phyloP scores from a whole-genome alignment of 768 basidiomycete genomes.

The Lactarius deliciosus region DNA sequence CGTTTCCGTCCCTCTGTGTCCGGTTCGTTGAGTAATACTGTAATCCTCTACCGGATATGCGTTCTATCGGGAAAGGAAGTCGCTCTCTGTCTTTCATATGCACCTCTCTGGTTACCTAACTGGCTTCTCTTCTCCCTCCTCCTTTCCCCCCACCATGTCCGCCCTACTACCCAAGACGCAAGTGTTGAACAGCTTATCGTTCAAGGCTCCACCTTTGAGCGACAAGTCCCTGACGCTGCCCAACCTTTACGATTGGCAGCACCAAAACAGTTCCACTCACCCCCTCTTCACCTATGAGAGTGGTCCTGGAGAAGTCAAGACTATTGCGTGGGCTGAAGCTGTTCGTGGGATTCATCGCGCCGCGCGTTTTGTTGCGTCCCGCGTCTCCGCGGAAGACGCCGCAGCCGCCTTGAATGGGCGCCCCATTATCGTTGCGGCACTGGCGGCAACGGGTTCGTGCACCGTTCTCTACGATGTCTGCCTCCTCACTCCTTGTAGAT shows the following conservation, averaged over 20 bases:
- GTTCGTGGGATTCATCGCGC: conserved; percentile 29
- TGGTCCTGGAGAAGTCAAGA: conserved; percentile 18
- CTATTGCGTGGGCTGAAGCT: conserved; percentile 29
- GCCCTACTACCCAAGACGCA: conserved; percentile 31
- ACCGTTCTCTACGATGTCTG: not conserved
- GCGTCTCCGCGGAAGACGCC: conserved; percentile 12
- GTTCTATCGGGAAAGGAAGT: not conserved
- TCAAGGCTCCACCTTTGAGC: conserved; percentile 32
- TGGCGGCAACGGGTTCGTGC: conserved; percentile 30
- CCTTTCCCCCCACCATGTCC: conserved; percentile 16
- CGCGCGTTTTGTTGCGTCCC: conserved; percentile 21
- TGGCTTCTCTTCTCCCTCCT: not conserved
- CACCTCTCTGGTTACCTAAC: not conserved
- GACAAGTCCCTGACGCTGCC: conserved; percentile 30
- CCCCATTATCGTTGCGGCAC: conserved; percentile 27
- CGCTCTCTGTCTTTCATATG: conserved; percentile 3
- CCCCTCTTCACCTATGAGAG: conserved; percentile 30
- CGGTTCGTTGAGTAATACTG: conserved; percentile 19
- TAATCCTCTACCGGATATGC: not conserved
- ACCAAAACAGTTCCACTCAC: conserved; percentile 29
- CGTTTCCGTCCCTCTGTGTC: not conserved
- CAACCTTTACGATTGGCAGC: conserved; percentile 35
- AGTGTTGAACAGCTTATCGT: conserved; percentile 27
- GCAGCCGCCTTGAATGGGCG: conserved; percentile 20
- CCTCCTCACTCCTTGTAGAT: conserved; percentile 22